Evolutionary conservation across 2,329 filamentous ascomycete species (phyloP).

Genomic region (Nemania sp.): DNA sequence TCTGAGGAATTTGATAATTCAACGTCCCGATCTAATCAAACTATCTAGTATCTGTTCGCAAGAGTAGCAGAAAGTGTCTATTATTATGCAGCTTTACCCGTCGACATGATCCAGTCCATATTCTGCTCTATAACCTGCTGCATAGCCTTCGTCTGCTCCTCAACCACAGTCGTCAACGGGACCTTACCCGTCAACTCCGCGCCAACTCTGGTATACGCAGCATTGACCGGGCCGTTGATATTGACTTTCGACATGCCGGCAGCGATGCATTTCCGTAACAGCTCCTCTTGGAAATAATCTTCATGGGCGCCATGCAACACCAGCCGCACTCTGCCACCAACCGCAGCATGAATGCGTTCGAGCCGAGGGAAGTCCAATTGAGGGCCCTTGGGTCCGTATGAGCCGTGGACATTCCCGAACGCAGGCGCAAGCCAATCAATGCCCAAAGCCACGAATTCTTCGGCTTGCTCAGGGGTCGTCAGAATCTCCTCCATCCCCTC

Average conservation of each 20-base stretch:
- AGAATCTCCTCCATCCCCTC: constrained; percentile 49
- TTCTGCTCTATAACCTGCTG: constrained; percentile 11
- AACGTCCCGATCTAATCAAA: no score
- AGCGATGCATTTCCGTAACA: constrained; percentile 49
- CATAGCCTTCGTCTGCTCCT: constrained; percentile 10
- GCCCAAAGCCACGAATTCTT: constrained; percentile 66
- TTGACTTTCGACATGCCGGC: constrained; percentile 53
- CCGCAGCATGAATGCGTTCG: constrained; percentile 44
- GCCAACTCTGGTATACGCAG: neutral
- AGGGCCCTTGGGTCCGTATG: constrained; percentile 57
- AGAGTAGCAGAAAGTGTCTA: no score
- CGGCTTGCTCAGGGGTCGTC: constrained; percentile 66
- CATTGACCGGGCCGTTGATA: constrained; percentile 45
- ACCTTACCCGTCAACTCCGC: constrained; percentile 8
- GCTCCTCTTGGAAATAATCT: constrained; percentile 51
- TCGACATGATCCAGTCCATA: constrained; percentile 12
- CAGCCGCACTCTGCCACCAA: constrained; percentile 50
- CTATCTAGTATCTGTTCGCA: no score
- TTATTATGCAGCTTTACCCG: constrained; percentile 3
- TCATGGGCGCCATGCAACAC: constrained; percentile 54
- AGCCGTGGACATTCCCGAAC: constrained; percentile 71
- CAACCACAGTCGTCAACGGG: constrained; percentile 6
- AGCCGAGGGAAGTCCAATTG: constrained; percentile 43
- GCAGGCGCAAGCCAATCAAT: constrained; percentile 71
- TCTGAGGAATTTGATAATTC: no score